Conservation (phyloP, 2,329 filamentous ascomycete genomes). For the Colletotrichum godetiae region DNA sequence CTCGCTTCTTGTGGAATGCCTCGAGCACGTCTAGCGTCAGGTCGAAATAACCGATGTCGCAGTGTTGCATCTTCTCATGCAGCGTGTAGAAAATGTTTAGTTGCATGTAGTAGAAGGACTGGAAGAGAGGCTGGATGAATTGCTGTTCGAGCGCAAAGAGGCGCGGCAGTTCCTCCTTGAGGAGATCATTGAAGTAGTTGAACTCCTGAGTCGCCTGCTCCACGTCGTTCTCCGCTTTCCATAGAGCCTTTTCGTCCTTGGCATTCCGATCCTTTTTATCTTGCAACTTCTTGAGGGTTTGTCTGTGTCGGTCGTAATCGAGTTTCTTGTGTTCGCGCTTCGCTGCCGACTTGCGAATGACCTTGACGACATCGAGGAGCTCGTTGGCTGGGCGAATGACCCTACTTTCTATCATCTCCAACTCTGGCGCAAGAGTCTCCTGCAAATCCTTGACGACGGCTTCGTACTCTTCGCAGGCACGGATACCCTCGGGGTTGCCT, state of each 20-base stretch:
- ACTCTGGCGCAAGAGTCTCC: constrained; percentile 86
- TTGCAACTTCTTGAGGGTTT: constrained; percentile 89
- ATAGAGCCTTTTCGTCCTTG: constrained; percentile 97
- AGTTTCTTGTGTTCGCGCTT: constrained; percentile 99
- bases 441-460: constrained; percentile 89
- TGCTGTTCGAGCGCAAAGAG: constrained; percentile 90
- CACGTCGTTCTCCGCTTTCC: constrained; percentile 92
- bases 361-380: constrained; percentile 93
- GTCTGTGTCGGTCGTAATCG: constrained; percentile 90
- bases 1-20: constrained; percentile 89
- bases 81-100: constrained; percentile 99
- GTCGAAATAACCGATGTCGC: constrained; percentile 98
- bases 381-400: constrained; percentile 94
- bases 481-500: constrained; percentile 92
- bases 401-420: constrained; percentile 96
- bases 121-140: constrained; percentile 97
- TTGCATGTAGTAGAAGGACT: constrained; percentile 99
- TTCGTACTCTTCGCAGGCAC: constrained; percentile 97
- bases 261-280: constrained; percentile 97
- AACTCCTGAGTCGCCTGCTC: constrained; percentile 95
- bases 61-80: constrained; percentile 96
- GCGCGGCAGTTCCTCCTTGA: constrained; percentile 95
- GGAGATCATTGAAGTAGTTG: constrained; percentile 96
- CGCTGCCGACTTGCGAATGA: constrained; percentile 85
- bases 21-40: constrained; percentile 91